A percentile compares a stretch with the other conserved stretches of the same genome.
Conservation (phyloP, 352 stramenopile species). For the Globisporangium megalacanthum region DNA sequence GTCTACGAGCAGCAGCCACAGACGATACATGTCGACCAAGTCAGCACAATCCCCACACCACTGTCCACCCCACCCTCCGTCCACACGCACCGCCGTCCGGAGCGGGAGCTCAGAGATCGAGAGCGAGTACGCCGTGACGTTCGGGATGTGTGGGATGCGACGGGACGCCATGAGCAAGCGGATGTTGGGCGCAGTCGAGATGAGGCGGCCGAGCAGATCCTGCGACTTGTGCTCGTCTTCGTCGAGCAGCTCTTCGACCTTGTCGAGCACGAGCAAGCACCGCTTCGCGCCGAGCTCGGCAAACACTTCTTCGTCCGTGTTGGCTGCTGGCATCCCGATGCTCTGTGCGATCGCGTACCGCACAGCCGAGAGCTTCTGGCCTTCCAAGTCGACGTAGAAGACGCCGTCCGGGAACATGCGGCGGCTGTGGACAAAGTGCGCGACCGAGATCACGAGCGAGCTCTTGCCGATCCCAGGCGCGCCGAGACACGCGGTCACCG, state of each 20-base stretch:
- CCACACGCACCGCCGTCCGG: constrained; percentile 46
- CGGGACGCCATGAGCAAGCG: constrained; percentile 65
- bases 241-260: constrained; percentile 75
- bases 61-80: neutral
- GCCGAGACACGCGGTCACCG: constrained; percentile 66
- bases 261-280: constrained; percentile 72
- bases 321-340: constrained; percentile 64
- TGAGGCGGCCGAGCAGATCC: constrained; percentile 60
- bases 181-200: constrained; percentile 63
- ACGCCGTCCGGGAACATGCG: constrained; percentile 76
- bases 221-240: constrained; percentile 70
- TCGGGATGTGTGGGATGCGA: constrained; percentile 67
- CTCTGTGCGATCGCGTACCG: constrained; percentile 78
- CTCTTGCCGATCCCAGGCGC: constrained; percentile 78
- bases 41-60: neutral
- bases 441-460: constrained; percentile 75
- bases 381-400: constrained; percentile 82
- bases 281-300: constrained; percentile 62
- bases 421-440: constrained; percentile 73
- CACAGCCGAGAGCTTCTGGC: constrained; percentile 72
- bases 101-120: constrained; percentile 69
- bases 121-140: constrained; percentile 72
- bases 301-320: constrained; percentile 77
- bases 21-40: neutral
- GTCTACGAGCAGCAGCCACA: constrained; percentile 28